A percentile compares a stretch with the other conserved stretches of the same genome.
Evolutionary conservation across 495 filamentous ascomycete genomes (phyloP).

Genomic region (Daldinia caldariorum): DNA sequence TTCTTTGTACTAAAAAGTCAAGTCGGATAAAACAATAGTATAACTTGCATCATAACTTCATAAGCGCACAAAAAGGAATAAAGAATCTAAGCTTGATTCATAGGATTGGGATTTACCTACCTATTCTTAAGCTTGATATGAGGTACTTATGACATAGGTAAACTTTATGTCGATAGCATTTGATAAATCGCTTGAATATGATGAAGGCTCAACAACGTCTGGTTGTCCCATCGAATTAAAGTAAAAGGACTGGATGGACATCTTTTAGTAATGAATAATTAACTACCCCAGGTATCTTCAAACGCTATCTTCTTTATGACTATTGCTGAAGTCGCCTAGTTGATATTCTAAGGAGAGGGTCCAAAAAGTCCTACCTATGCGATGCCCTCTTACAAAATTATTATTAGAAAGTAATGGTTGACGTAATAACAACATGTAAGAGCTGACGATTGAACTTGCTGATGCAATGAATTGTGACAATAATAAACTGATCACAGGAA

Average conservation of each 20-base stretch:
- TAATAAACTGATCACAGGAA: no score
- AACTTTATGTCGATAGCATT: background rate
- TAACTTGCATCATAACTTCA: slow-evolving; percentile 11
- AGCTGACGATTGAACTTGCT: no score
- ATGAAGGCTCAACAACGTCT: background rate
- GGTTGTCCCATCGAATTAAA: background rate
- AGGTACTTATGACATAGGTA: background rate
- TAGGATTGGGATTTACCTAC: background rate
- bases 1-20: slow-evolving; percentile 18
- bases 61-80: slow-evolving; percentile 2
- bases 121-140: background rate
- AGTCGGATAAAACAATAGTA: slow-evolving; percentile 6
- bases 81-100: background rate
- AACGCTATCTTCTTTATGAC: background rate
- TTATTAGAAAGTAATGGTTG: no score
- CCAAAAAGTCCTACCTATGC: background rate
- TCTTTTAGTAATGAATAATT: background rate
- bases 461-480: no score
- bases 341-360: background rate
- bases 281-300: background rate
- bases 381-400: no score
- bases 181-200: background rate
- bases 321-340: background rate
- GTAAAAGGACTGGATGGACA: background rate
- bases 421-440: no score